phyloP scores from a whole-genome alignment of 2,329 filamentous ascomycete genomes.

The Bipolaris gigantea region DNA sequence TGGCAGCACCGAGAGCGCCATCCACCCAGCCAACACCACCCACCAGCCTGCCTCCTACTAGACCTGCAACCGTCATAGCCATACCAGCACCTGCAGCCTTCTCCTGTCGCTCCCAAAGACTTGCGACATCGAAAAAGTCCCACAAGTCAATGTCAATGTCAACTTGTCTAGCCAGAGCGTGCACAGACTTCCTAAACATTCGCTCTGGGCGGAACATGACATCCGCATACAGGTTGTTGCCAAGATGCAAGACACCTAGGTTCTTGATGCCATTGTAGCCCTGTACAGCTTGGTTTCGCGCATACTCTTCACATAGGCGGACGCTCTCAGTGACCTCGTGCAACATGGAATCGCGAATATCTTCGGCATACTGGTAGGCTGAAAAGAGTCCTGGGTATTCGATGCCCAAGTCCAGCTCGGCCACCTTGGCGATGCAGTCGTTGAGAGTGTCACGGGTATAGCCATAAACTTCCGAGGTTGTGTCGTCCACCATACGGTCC shows the following conservation, averaged over 20 bases:
- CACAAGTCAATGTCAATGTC: conserved; percentile 83
- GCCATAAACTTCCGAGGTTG: conserved; percentile 82
- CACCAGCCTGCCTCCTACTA: conserved; percentile 78
- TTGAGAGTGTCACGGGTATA: conserved; percentile 76
- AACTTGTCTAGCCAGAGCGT: conserved; percentile 80
- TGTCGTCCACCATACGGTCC: conserved; percentile 79
- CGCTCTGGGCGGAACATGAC: conserved; percentile 86
- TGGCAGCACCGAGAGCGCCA: conserved; percentile 78
- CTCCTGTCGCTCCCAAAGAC: conserved; percentile 84
- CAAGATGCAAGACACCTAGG: conserved; percentile 83
- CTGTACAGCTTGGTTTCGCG: conserved; percentile 72
- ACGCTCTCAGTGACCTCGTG: conserved; percentile 82
- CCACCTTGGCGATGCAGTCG: conserved; percentile 74
- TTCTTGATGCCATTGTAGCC: conserved; percentile 88
- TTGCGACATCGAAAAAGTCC: conserved; percentile 91
- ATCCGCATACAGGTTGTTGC: conserved; percentile 76
- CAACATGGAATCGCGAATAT: conserved; percentile 89
- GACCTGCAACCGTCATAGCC: conserved; percentile 87
- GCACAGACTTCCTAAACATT: conserved; percentile 87
- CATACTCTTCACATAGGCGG: conserved; percentile 78
- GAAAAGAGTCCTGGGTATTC: conserved; percentile 83
- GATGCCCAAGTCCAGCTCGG: conserved; percentile 76
- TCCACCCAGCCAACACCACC: conserved; percentile 89
- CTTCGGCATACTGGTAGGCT: conserved; percentile 90
- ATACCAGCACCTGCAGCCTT: conserved; percentile 93